Base-by-base conservation (phyloP, 176 grass and related monocot genomes). In the Echinochloa phyllopogon region DNA sequence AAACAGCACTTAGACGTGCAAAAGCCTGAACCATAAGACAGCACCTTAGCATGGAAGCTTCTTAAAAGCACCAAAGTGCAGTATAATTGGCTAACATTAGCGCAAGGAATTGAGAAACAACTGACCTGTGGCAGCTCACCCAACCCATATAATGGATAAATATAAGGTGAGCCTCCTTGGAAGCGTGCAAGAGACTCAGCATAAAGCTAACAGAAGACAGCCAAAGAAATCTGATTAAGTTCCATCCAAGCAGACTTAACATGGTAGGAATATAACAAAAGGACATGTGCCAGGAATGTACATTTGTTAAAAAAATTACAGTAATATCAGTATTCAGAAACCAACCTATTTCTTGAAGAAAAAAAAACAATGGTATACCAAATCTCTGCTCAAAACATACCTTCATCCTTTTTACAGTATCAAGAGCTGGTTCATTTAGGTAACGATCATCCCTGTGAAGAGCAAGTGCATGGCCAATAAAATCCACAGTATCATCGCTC, bases 321-420 rank as follows among this genome's bases (percentile, higher is more conserved):
- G 18, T 69, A n/a, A 80, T 42, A 38, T 49, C 59, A 25, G 59
- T 16, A 71, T 17, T 24, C 1, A 59, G 24, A 23, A 87, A 65
- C 42, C 36, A 12, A 8, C 44, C 14, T 33, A 33, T 33, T 67
- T 78, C 17, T 81, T 75, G 17, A 56, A 76, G n/a, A 15, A 63
- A 43, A 63, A 43, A 65, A 53, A 85, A 52, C 52, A 66, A 48
- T 11, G 64, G 8, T 36, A 0, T 43, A 70, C 27, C 0, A 17
- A 42, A 33, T 45, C 18, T 41, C 44, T 37, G 55, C 23, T 11
- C 27, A 67, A 87, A 14, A 78, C 86, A 59, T 92, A 97, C 95
- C 74, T 97, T 97, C 95, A 97, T 97, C 79, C 92, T 92, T 87
- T 97, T 94, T 62, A 97, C 86, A 77, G 95, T 97, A 86, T 92